Evolutionary conservation across 1,139 yeast genomes (phyloP).

Genomic region (Candida tropicalis): DNA sequence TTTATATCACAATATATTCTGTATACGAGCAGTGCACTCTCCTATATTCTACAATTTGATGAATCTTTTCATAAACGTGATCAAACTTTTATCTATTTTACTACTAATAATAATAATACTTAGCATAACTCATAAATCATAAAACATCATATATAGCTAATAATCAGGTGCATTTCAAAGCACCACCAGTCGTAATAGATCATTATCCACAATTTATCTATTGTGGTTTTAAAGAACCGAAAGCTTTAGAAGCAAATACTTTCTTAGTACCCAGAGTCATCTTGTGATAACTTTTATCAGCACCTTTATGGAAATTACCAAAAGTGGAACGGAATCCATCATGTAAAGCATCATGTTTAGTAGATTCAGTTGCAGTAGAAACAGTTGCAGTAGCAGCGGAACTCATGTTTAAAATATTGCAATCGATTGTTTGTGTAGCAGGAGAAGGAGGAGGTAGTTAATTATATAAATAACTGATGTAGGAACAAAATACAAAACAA

Average conservation of each 20-base stretch:
- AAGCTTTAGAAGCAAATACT: not conserved
- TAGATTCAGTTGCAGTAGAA: not conserved
- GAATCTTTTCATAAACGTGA: too few relatives aligned
- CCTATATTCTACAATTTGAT: too few relatives aligned
- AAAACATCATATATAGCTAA: too few relatives aligned
- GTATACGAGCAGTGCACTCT: too few relatives aligned
- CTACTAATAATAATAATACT: too few relatives aligned
- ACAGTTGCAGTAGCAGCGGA: not conserved
- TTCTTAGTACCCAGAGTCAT: not conserved
- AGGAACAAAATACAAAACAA: not conserved
- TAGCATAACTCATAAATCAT: too few relatives aligned
- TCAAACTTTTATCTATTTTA: too few relatives aligned
- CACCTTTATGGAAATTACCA: not conserved
- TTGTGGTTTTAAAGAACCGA: not conserved
- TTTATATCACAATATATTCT: too few relatives aligned
- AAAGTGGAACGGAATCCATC: not conserved
- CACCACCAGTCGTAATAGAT: not conserved
- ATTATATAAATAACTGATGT: not conserved
- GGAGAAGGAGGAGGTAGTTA: not conserved
- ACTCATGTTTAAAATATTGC: not conserved
- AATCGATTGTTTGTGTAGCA: not conserved
- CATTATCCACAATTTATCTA: not conserved
- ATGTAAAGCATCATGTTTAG: too few relatives aligned
- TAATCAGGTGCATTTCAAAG: too few relatives aligned
- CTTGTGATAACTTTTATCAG: not conserved